Percentiles rank a stretch among this genome's conserved stretches.
Evolutionary conservation across 805 yeast genomes (phyloP).

Genomic region (Candida railenensis): DNA sequence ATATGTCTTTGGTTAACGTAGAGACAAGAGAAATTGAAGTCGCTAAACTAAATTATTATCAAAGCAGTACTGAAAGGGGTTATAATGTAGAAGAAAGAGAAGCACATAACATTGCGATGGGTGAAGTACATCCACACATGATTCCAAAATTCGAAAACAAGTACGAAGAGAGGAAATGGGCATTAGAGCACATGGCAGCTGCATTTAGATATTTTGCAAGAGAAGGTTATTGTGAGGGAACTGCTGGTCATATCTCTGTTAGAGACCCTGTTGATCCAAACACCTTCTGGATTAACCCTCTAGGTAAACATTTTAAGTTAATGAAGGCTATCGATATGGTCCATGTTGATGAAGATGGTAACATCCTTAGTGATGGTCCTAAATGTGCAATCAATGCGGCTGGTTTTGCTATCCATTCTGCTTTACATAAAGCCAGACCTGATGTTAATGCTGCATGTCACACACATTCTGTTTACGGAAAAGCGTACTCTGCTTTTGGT

Average conservation of each 20-base stretch:
- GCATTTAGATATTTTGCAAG: conserved; percentile 81
- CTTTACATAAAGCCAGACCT: conserved; percentile 37
- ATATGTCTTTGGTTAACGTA: neutral
- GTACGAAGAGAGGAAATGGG: conserved; percentile 50
- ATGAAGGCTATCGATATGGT: conserved; percentile 41
- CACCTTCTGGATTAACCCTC: conserved; percentile 88
- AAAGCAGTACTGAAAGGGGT: conserved; percentile 34
- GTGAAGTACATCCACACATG: conserved; percentile 50
- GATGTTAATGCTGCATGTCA: conserved; percentile 43
- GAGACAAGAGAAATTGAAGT: neutral
- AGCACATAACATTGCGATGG: conserved; percentile 59
- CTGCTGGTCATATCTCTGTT: conserved; percentile 83
- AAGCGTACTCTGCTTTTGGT: conserved; percentile 37
- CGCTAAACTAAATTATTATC: neutral
- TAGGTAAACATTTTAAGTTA: conserved; percentile 65
- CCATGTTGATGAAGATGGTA: conserved; percentile 36
- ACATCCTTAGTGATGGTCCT: conserved; percentile 37
- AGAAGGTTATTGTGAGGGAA: conserved; percentile 71
- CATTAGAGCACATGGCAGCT: conserved; percentile 75
- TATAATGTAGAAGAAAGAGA: conserved; percentile 47
- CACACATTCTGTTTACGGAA: conserved; percentile 40
- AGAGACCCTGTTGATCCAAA: conserved; percentile 77
- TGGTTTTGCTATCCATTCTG: conserved; percentile 41
- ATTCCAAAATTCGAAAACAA: conserved; percentile 52
- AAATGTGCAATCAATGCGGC: conserved; percentile 41